Evolutionary conservation across 768 basidiomycete species (phyloP).

Genomic region (Cystofilobasidium ferigula): DNA sequence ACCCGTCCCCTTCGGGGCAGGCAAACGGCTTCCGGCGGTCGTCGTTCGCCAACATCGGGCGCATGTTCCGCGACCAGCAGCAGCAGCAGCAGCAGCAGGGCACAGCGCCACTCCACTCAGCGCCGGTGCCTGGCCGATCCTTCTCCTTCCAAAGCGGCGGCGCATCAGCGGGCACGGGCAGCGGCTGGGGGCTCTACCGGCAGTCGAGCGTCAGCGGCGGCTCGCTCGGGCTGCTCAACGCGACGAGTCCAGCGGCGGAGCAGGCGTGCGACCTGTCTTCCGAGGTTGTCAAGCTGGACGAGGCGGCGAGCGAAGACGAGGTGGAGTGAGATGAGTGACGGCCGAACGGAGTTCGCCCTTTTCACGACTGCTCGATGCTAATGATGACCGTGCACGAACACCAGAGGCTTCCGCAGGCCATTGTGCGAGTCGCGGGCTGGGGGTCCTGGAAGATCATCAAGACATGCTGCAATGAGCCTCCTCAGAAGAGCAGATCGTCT

Average conservation of each 20-base stretch:
- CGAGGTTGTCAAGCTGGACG: background rate
- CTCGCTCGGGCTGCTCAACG: background rate
- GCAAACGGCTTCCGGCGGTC: background rate
- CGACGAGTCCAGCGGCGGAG: background rate
- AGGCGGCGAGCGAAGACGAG: background rate
- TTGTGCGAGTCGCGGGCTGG: too few relatives aligned
- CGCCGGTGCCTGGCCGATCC: background rate
- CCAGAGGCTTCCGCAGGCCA: too few relatives aligned
- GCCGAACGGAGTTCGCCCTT: too few relatives aligned
- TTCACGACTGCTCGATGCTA: too few relatives aligned
- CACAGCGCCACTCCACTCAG: too few relatives aligned
- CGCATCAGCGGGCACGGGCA: background rate
- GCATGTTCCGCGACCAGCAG: background rate
- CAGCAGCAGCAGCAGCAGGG: too few relatives aligned
- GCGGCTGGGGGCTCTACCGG: background rate
- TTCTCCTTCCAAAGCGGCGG: background rate
- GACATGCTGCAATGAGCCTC: too few relatives aligned
- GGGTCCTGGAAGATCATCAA: too few relatives aligned
- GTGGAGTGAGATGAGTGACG: too few relatives aligned
- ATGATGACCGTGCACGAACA: too few relatives aligned
- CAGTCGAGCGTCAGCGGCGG: background rate
- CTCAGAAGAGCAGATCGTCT: conserved; percentile 56
- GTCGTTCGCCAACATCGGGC: conserved; percentile 1
- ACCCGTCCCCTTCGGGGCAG: background rate
- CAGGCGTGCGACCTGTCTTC: background rate